Evolutionary conservation across 2,329 filamentous ascomycete species (phyloP).

Genomic region (Paraphoma sp.): DNA sequence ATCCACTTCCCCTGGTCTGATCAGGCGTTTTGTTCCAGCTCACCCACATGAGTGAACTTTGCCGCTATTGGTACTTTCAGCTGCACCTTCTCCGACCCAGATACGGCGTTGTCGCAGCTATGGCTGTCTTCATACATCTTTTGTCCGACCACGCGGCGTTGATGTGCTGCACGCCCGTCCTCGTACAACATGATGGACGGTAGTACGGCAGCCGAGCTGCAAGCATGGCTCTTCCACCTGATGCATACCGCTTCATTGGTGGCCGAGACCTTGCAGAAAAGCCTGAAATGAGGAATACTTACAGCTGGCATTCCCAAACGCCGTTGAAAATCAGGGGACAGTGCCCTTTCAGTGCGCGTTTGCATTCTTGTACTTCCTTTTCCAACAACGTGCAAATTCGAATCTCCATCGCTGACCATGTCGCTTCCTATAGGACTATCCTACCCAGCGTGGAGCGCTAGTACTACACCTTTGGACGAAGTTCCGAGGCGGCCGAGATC

Average conservation of each 20-base stretch:
- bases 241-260: constrained; percentile 27
- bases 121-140: constrained; percentile 19
- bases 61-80: constrained; percentile 9
- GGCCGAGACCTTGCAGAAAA: constrained; percentile 40
- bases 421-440: constrained; percentile 47
- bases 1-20: constrained; percentile 17
- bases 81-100: background rate
- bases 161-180: constrained; percentile 36
- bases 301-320: constrained; percentile 33
- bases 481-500: constrained; percentile 38
- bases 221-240: constrained; percentile 35
- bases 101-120: background rate
- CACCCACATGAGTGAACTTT: constrained; percentile 1
- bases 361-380: constrained; percentile 28
- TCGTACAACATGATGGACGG: constrained; percentile 37
- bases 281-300: constrained; percentile 36
- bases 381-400: constrained; percentile 13
- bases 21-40: constrained; percentile 6
- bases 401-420: constrained; percentile 47
- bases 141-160: constrained; percentile 31
- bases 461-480: constrained; percentile 43
- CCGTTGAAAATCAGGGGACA: constrained; percentile 41
- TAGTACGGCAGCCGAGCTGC: constrained; percentile 44
- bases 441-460: constrained; percentile 44
- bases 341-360: constrained; percentile 32